Conservation (phyloP, 1,284 basidiomycete species). For the Chalciporus sp. region DNA sequence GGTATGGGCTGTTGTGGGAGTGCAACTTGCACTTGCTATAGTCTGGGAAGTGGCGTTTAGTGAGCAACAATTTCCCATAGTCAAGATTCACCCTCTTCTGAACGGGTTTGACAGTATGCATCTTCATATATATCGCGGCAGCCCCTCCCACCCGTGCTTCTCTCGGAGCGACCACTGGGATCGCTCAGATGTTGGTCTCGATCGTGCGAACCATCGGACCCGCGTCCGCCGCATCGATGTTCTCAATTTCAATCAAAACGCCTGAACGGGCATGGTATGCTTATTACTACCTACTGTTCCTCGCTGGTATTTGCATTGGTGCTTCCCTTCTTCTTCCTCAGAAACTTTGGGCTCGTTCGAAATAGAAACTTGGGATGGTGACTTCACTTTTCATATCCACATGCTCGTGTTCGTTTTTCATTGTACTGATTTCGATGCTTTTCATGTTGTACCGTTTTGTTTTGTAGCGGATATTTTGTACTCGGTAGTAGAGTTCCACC, state of each 20-base stretch:
- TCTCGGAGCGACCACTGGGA: conserved; percentile 79
- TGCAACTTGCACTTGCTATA: conserved; percentile 53
- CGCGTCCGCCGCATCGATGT: conserved; percentile 64
- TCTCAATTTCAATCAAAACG: conserved; percentile 63
- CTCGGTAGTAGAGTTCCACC: too few relatives aligned
- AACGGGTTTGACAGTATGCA: conserved; percentile 45
- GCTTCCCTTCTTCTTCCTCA: conserved; percentile 40
- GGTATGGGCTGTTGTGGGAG: conserved; percentile 52
- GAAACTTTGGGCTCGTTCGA: conserved; percentile 29
- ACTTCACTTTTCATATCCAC: neutral
- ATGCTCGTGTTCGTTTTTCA: neutral
- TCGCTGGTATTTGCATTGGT: conserved; percentile 38
- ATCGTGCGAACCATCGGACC: conserved; percentile 75
- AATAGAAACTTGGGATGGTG: neutral
- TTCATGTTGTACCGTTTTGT: too few relatives aligned
- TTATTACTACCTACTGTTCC: conserved; percentile 53
- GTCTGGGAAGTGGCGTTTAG: conserved; percentile 59
- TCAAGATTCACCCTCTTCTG: neutral
- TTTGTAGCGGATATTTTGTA: too few relatives aligned
- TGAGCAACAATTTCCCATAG: conserved; percentile 28
- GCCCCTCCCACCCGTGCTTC: conserved; percentile 62
- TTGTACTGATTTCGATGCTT: neutral
- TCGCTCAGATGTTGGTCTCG: conserved; percentile 62
- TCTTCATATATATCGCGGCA: conserved; percentile 67
- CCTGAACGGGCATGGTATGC: conserved; percentile 65